These are phyloP conservation scores for Ligustrum vulgare DNA, from an alignment of 257 asterid species.

Conservation along the genomic window DNA sequence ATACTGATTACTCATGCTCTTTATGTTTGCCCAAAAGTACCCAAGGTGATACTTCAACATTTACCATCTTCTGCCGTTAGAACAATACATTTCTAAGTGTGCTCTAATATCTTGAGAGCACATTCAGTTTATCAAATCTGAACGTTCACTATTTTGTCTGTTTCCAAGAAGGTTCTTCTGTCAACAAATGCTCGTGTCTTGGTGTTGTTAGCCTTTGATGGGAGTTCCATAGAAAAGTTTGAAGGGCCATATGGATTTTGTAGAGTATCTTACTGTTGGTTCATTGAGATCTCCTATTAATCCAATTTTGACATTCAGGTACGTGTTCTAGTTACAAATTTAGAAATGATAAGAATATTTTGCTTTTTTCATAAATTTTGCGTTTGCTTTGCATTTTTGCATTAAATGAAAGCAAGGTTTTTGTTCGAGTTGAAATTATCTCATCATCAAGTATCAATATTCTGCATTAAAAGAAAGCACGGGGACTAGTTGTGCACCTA, in stretches of 20 bases:
- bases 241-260: neutral
- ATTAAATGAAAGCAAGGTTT: no score
- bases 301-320: conserved; percentile 6
- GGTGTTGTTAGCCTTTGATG: neutral
- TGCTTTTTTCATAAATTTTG: neutral
- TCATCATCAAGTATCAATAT: no score
- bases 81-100: neutral
- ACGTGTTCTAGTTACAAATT: neutral
- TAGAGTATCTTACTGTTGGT: neutral
- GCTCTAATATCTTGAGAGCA: neutral
- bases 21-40: neutral
- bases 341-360: neutral
- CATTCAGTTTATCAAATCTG: neutral
- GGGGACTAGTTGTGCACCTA: neutral
- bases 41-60: neutral
- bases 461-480: no score
- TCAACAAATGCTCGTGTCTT: neutral
- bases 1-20: neutral
- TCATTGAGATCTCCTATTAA: neutral
- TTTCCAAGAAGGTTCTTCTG: neutral
- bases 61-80: neutral
- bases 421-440: no score
- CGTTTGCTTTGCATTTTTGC: neutral
- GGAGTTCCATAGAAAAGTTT: conserved; percentile 17
- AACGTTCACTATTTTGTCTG: neutral